Base-by-base conservation (phyloP, 805 yeast genomes). In the Candida quercuum region DNA sequence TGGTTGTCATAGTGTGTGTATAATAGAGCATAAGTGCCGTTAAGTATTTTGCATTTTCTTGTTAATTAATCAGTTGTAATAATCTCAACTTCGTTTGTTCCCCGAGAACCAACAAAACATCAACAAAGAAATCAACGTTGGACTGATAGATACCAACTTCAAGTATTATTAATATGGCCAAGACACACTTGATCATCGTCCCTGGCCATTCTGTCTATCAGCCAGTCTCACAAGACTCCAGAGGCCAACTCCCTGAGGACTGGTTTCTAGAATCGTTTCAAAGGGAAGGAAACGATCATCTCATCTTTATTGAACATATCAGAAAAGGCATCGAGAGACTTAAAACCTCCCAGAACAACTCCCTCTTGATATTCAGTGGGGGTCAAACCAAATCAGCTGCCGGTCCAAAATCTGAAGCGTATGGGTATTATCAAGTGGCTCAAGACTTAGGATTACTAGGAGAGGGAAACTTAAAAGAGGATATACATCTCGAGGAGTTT, bases 241-340 rank as follows among this genome's bases (percentile, higher is more conserved):
- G 63, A 69, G 89, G 89, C 0, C 59, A 60, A 15, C 37, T 44
- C 4, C 56, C 66, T 10, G 57, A 56, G 1, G 86, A 83, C 46
- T 86, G 95, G 95, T 48, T 49, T 16, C 54, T 86, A 35, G 88
- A 76, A 10, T 60, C 76, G 0, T 85, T 85, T 48, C 95, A 86
- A 56, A 39, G 61, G 6, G 83, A 78, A 42, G 86, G 88, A 0
- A 55, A 74, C 13, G 93, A 86, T 48, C 88, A 84, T 47, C 47
- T 75, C 3, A 65, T 78, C 17, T 84, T 84, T 56, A 66, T 75
- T 13, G 68, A 76, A 29, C 95, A 86, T 54, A 71, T 84, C 2
- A 51, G 61, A 25, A 48, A 46, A 15, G 74, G 81, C 1, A 38
- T 79, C 10, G 52, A 57, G 1, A 45, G 57, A 14, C 42, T 76